Evolutionary conservation across 306 rosid species (phyloP).

Genomic region (Corylus avellana): DNA sequence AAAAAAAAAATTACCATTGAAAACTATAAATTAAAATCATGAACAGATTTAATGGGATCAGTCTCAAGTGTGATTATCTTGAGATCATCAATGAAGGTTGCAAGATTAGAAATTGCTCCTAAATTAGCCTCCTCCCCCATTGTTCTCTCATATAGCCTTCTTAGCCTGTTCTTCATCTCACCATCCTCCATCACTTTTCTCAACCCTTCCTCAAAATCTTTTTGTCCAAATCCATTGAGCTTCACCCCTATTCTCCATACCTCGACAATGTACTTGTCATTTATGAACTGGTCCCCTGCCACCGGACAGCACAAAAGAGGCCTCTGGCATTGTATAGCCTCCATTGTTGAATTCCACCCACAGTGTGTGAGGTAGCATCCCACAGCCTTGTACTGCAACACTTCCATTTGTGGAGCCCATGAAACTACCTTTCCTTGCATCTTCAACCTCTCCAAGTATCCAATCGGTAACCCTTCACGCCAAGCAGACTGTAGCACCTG

Average conservation of each 20-base stretch:
- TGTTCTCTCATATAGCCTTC: conserved; percentile 37
- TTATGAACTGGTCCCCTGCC: conserved; percentile 88
- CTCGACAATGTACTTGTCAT: conserved; percentile 58
- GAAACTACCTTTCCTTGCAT: conserved; percentile 59
- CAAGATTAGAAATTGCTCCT: conserved; percentile 33
- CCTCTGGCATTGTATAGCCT: conserved; percentile 66
- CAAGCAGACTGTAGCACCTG: conserved; percentile 44
- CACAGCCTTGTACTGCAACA: conserved; percentile 54
- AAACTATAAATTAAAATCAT: conserved; percentile 1
- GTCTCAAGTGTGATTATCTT: conserved; percentile 8
- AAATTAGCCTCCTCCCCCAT: conserved; percentile 40
- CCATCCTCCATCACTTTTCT: conserved; percentile 47
- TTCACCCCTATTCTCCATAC: conserved; percentile 71
- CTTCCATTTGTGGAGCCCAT: conserved; percentile 84
- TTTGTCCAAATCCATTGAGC: conserved; percentile 52
- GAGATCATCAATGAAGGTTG: conserved; percentile 40
- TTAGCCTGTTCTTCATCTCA: conserved; percentile 50
- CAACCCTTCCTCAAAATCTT: conserved; percentile 71
- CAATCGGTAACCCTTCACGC: conserved; percentile 62
- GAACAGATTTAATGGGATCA: background rate
- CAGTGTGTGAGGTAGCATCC: conserved; percentile 87
- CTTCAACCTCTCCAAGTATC: conserved; percentile 41
- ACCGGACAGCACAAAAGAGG: conserved; percentile 70
- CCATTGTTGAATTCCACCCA: conserved; percentile 92
- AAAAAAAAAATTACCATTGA: background rate